Percentiles rank a stretch among this genome's conserved stretches.
phyloP scores from a whole-genome alignment of 768 basidiomycete species.

The Gloeopeniophorella convolvens region DNA sequence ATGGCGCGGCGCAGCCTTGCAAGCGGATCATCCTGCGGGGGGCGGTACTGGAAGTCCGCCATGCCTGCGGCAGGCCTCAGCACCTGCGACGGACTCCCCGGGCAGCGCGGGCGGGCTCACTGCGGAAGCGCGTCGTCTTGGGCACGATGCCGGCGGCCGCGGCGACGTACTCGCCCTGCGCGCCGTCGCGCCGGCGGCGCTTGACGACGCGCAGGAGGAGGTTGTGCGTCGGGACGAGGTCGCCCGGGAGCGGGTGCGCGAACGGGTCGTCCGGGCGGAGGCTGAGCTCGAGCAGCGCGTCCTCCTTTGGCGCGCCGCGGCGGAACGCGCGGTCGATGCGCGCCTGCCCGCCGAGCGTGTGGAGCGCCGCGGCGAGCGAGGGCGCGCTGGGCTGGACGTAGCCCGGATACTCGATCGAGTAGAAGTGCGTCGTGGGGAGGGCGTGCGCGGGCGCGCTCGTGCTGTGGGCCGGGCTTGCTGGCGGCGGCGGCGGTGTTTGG shows the following conservation, averaged over 20 bases:
- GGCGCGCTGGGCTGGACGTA: conserved; percentile 63
- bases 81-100: no score
- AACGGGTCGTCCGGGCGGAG: conserved; percentile 71
- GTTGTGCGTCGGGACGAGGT: conserved; percentile 69
- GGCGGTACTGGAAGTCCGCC: conserved; percentile 90
- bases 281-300: conserved; percentile 67
- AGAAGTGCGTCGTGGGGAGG: conserved; percentile 56
- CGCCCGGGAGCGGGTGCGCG: conserved; percentile 79
- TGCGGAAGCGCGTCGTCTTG: conserved; percentile 85
- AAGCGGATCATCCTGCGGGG: conserved; percentile 64
- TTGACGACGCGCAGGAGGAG: conserved; percentile 82
- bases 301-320: conserved; percentile 53
- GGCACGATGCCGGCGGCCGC: conserved; percentile 68
- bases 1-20: conserved; percentile 65
- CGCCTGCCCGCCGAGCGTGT: conserved; percentile 61
- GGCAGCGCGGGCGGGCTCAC: no score
- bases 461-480: background rate
- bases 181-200: conserved; percentile 29
- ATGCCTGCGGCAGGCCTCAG: no score
- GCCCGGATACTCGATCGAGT: conserved; percentile 88
- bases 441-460: conserved; percentile 33
- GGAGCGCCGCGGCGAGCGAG: conserved; percentile 57
- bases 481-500: background rate
- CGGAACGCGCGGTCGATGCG: conserved; percentile 74
- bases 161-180: conserved; percentile 62